These are phyloP conservation scores for Colletotrichum nymphaeae DNA, from an alignment of 2,329 filamentous ascomycete species.

Conservation along the genomic window DNA sequence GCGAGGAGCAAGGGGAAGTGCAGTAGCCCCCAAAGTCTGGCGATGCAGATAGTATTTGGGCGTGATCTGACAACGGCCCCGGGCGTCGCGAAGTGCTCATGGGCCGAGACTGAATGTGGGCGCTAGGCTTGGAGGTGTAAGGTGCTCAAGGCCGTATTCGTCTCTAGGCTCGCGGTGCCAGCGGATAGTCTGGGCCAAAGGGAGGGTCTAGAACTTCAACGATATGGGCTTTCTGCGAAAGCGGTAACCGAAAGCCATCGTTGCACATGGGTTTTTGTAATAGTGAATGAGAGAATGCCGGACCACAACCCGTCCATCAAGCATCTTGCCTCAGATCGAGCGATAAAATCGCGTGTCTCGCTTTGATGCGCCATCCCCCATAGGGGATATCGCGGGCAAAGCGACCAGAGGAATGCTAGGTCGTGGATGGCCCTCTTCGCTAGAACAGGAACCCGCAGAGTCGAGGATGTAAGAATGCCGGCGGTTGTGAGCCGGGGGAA, in stretches of 20 bases:
- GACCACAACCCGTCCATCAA: background rate
- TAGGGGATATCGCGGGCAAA: constrained; percentile 8
- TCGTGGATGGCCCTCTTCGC: background rate
- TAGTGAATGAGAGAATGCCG: background rate
- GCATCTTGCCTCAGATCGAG: background rate
- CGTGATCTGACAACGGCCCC: background rate
- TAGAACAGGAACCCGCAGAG: background rate
- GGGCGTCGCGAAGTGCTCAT: background rate
- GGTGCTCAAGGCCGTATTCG: constrained; percentile 1
- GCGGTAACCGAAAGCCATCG: constrained; percentile 22
- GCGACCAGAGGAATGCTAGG: background rate
- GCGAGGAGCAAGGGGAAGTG: constrained; percentile 2
- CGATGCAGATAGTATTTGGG: constrained; percentile 5
- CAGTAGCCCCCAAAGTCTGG: background rate
- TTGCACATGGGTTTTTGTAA: constrained; percentile 13
- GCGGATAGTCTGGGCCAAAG: constrained; percentile 6
- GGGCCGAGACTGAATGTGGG: constrained; percentile 7
- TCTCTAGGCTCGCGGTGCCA: background rate
- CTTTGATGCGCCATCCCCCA: background rate
- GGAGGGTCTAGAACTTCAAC: constrained; percentile 6
- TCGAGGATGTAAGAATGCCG: background rate
- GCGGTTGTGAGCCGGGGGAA: background rate
- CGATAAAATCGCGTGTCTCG: constrained; percentile 1
- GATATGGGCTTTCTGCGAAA: constrained; percentile 21
- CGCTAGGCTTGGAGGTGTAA: constrained; percentile 8